These are phyloP conservation scores for Heteromeles arbutifolia DNA, from an alignment of 306 rosid species.

Conservation along the genomic window DNA sequence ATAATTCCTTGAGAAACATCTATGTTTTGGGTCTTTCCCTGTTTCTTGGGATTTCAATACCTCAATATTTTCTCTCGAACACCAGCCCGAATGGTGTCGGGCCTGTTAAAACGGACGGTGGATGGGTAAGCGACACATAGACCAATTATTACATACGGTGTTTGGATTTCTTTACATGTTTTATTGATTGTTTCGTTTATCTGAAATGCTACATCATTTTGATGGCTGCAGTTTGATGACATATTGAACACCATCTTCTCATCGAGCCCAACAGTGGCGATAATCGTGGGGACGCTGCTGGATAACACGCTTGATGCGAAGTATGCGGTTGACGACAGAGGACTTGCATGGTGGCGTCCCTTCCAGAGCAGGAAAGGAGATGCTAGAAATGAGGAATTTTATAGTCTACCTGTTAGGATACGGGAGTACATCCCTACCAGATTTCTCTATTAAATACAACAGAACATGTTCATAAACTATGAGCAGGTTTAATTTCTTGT, in stretches of 20 bases:
- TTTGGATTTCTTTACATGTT: neutral
- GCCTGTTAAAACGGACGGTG: no score
- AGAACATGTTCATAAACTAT: constrained; percentile 4
- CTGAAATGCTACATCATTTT: constrained; percentile 7
- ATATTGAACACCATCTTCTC: constrained; percentile 85
- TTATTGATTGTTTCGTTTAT: neutral
- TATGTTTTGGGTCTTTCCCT: constrained; percentile 70
- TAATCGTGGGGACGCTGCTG: constrained; percentile 68
- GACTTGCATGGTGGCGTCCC: constrained; percentile 80
- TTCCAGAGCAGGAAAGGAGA: constrained; percentile 80
- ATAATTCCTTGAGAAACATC: constrained; percentile 71
- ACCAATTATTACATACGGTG: no score
- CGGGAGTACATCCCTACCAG: constrained; percentile 58
- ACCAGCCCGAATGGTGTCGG: constrained; percentile 71
- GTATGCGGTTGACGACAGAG: constrained; percentile 43
- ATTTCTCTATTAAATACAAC: constrained; percentile 26
- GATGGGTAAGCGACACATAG: no score
- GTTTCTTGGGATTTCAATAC: constrained; percentile 80
- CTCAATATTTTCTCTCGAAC: constrained; percentile 69
- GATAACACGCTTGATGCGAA: constrained; percentile 76
- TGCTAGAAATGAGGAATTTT: constrained; percentile 66
- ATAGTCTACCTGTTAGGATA: constrained; percentile 59
- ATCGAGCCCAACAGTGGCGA: constrained; percentile 76
- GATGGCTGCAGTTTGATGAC: constrained; percentile 62
- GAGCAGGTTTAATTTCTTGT: neutral